phyloP scores from a whole-genome alignment of 2,329 filamentous ascomycete genomes.

The Neodidymelliopsis sp. region DNA sequence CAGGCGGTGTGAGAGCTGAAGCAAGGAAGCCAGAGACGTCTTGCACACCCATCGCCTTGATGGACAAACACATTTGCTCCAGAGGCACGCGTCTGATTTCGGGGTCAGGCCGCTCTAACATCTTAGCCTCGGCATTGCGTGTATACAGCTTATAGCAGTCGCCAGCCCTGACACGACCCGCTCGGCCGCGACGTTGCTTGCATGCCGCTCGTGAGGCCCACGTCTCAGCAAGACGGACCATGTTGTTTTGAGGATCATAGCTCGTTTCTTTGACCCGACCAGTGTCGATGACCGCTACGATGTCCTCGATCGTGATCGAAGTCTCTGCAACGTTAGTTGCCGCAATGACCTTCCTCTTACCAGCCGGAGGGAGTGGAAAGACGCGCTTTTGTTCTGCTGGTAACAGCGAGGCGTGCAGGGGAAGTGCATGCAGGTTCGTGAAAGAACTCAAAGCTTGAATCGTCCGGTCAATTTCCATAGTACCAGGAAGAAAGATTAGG shows the following conservation, averaged over 20 bases:
- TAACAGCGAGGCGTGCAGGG: slow-evolving; percentile 89
- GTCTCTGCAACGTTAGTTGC: slow-evolving; percentile 98
- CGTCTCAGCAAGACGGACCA: slow-evolving; percentile 91
- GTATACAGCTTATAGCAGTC: slow-evolving; percentile 97
- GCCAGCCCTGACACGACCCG: slow-evolving; percentile 89
- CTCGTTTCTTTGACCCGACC: slow-evolving; percentile 96
- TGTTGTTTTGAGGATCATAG: slow-evolving; percentile 89
- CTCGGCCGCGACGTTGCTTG: slow-evolving; percentile 91
- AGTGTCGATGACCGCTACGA: slow-evolving; percentile 94
- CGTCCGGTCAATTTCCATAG: slow-evolving; percentile 87
- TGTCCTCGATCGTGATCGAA: slow-evolving; percentile 97
- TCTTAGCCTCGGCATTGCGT: slow-evolving; percentile 75
- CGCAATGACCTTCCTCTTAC: slow-evolving; percentile 90
- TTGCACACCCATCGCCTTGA: slow-evolving; percentile 90
- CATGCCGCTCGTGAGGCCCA: slow-evolving; percentile 95
- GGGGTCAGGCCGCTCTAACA: slow-evolving; percentile 92
- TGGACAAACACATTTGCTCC: slow-evolving; percentile 92
- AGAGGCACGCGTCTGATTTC: slow-evolving; percentile 93
- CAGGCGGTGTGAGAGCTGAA: slow-evolving; percentile 87
- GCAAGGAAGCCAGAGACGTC: slow-evolving; percentile 84
- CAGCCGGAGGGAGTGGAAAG: slow-evolving; percentile 76
- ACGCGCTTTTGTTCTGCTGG: slow-evolving; percentile 88
- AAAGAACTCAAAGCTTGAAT: slow-evolving; percentile 72
- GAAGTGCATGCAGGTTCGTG: slow-evolving; percentile 76
- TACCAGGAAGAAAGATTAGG: slow-evolving; percentile 92